Evolutionary conservation across 1,284 basidiomycete species (phyloP), one percentile per base, ranked within the genome.

Genomic region (Psilocybe mexicana): DNA sequence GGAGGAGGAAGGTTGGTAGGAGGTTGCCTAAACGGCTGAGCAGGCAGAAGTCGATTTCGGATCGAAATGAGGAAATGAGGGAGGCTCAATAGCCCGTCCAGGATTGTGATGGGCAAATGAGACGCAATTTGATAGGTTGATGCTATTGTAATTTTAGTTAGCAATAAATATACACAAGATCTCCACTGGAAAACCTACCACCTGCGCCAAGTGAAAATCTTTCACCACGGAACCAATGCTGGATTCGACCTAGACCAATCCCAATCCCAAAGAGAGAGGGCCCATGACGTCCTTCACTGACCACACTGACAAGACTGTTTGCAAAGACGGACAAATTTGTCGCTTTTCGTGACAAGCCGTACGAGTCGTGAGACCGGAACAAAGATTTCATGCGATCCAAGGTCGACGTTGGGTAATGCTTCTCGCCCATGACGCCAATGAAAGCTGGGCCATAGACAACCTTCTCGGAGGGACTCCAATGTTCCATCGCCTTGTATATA

Each of bases 391-490:
- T 57, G 12, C 63, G 60, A 28, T 66, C 67, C 71, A 69, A 70
- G 36, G 54, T 60, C 36, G 72, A 69, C 14, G 69, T 59, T 6
- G 65, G 62, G 14, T 61, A 58, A n/a, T 68, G 65, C 30, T 69
- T 66, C 57, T 77, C 76, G 54, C 78, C 79, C 38, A 84, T 72
- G 4, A 80, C 70, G 23, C 82, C 76, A 25, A 76, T 75, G 69
- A 88, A 88, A 12, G 87, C 86, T 8, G 82, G 73, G 1, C 87
- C 87, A 65, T 92, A 92, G 12, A 85, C 81, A 42, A 82, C 67
- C 65, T 84, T 87, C 70, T 91, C 89, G 3, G 85, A 84, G 2
- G 82, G 77, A 2, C 83, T 88, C 90, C 90, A 92, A 43, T 77
- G 77, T 53, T 84, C 81, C 77, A 85, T 87, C 4, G 79, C 75